These are phyloP conservation scores for Teratosphaeria nubilosa DNA, from an alignment of 2,329 filamentous ascomycete genomes.

Conservation along the genomic window DNA sequence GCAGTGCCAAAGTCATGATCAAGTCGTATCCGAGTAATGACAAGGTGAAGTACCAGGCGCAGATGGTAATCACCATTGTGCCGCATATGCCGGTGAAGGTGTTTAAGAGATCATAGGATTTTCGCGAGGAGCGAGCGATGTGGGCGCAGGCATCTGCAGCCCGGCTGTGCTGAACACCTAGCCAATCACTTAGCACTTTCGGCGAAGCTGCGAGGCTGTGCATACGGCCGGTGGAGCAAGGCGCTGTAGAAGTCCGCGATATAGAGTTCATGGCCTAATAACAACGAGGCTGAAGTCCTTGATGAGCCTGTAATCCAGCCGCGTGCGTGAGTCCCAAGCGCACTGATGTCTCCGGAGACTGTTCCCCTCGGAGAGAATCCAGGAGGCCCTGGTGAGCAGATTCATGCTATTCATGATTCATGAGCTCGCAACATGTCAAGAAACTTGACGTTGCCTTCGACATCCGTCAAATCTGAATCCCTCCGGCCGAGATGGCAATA, in stretches of 20 bases:
- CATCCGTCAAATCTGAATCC: too few relatives aligned
- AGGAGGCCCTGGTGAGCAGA: too few relatives aligned
- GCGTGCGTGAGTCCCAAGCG: too few relatives aligned
- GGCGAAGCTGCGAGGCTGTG: neutral
- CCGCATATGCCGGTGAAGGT: neutral
- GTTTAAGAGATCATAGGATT: neutral
- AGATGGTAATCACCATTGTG: neutral
- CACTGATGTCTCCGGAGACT: too few relatives aligned
- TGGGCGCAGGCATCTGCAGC: neutral
- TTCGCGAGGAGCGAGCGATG: neutral
- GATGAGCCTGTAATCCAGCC: too few relatives aligned
- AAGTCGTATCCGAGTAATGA: neutral
- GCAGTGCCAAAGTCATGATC: neutral
- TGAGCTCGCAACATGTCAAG: too few relatives aligned
- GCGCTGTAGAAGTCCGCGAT: neutral
- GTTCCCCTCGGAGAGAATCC: too few relatives aligned
- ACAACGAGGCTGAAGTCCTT: too few relatives aligned
- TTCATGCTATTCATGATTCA: too few relatives aligned
- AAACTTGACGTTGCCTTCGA: too few relatives aligned
- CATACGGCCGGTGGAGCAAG: neutral
- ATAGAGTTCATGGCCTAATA: neutral
- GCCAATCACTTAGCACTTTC: neutral
- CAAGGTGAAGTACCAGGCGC: neutral
- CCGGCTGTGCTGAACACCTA: neutral
- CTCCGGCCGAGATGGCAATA: neutral